Evolutionary conservation across 768 basidiomycete genomes (phyloP).

Genomic region (Gymnopilus dilepis): DNA sequence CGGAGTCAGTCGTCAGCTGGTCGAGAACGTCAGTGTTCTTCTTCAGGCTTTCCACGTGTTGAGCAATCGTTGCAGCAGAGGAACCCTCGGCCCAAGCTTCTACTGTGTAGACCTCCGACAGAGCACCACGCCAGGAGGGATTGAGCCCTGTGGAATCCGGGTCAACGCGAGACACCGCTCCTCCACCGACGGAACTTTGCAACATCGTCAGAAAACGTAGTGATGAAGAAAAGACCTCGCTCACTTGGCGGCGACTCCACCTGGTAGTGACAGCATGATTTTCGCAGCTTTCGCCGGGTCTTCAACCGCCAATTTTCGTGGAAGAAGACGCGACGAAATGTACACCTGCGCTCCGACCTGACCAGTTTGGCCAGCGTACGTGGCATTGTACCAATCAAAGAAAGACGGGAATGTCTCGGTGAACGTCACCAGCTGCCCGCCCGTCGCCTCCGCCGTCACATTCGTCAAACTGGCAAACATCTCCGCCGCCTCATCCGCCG

Average conservation of each 20-base stretch:
- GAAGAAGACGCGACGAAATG: slow-evolving; percentile 39
- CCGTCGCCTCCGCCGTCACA: slow-evolving; percentile 30
- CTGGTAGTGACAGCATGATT: slow-evolving; percentile 26
- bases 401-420: slow-evolving; percentile 30
- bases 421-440: slow-evolving; percentile 15
- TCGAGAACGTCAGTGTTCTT: slow-evolving; percentile 30
- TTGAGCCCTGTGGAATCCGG: slow-evolving; percentile 48
- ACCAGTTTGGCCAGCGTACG: not conserved
- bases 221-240: slow-evolving; percentile 2
- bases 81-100: slow-evolving; percentile 36
- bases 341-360: slow-evolving; percentile 33
- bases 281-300: slow-evolving; percentile 32
- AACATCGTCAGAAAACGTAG: not conserved
- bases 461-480: slow-evolving; percentile 40
- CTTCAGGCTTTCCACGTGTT: slow-evolving; percentile 24
- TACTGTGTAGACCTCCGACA: slow-evolving; percentile 34
- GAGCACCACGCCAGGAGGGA: slow-evolving; percentile 52
- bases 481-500: slow-evolving; percentile 37
- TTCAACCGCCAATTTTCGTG: slow-evolving; percentile 31
- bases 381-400: slow-evolving; percentile 26
- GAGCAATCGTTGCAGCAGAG: slow-evolving; percentile 26
- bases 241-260: slow-evolving; percentile 29
- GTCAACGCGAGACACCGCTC: slow-evolving; percentile 42
- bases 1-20: slow-evolving; percentile 37
- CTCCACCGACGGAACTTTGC: slow-evolving; percentile 47